phyloP scores from a whole-genome alignment of 164 flowering plant species.

The Magnolia changhungtana region DNA sequence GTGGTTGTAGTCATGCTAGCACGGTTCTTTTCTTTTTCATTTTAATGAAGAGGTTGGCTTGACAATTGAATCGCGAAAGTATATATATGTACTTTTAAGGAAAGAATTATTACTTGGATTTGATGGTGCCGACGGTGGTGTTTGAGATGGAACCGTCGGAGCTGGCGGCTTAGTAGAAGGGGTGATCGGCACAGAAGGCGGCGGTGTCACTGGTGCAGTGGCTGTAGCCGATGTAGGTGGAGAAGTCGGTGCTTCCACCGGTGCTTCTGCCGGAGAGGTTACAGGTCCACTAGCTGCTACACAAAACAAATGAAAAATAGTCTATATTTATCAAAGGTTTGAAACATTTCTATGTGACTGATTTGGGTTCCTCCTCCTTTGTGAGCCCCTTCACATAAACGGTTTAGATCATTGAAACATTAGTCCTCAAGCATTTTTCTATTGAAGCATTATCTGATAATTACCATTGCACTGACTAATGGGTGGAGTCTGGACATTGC shows the following conservation, averaged over 20 bases:
- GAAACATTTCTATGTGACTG: neutral
- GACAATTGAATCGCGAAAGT: no score
- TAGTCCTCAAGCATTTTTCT: no score
- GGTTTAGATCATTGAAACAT: neutral
- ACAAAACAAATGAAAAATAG: neutral
- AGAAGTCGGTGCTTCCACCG: constrained; percentile 1
- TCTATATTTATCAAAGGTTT: neutral
- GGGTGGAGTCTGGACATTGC: constrained; percentile 80
- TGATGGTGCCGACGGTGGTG: neutral
- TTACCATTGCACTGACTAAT: constrained; percentile 56
- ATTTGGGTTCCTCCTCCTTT: neutral
- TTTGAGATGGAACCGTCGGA: neutral
- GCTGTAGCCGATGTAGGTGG: neutral
- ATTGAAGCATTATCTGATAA: neutral
- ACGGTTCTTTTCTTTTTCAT: no score
- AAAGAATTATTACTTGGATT: neutral
- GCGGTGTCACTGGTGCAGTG: neutral
- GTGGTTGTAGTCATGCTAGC: no score
- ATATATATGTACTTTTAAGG: no score
- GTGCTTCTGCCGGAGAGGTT: neutral
- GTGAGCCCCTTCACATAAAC: neutral
- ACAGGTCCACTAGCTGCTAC: constrained; percentile 1
- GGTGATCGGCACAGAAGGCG: neutral
- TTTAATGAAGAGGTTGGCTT: no score
- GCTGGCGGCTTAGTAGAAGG: neutral